Percentiles rank a stretch among this genome's conserved stretches.
Conservation (phyloP, 306 rosid species). For the Astragalus membranaceus region DNA sequence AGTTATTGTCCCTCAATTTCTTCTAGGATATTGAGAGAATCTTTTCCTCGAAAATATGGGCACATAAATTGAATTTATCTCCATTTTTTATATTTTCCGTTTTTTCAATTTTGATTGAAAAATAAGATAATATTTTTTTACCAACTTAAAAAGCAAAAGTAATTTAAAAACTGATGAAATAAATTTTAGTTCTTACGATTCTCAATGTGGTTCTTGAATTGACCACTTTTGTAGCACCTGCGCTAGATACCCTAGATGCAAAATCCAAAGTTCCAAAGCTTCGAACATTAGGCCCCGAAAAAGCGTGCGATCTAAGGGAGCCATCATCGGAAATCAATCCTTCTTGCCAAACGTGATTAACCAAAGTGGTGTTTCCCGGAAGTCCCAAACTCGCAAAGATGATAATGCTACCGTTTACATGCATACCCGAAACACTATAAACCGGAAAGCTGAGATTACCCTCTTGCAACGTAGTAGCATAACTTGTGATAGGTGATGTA, state of each 20-base stretch:
- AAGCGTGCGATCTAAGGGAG: not conserved
- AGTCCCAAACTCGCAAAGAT: constrained; percentile 23
- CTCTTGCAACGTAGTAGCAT: not conserved
- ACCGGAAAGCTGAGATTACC: constrained; percentile 22
- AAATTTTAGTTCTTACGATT: constrained; percentile 1
- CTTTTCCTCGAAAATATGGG: too few relatives aligned
- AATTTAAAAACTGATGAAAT: not conserved
- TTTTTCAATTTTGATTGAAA: too few relatives aligned
- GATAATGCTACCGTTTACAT: not conserved
- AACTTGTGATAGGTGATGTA: constrained; percentile 16
- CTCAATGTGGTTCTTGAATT: not conserved
- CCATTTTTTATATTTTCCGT: too few relatives aligned
- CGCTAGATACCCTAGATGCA: not conserved
- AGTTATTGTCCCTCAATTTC: too few relatives aligned
- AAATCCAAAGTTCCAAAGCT: constrained; percentile 31
- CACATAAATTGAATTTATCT: too few relatives aligned
- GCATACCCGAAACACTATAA: not conserved
- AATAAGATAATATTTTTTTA: too few relatives aligned
- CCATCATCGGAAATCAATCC: constrained; percentile 19
- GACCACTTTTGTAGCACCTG: not conserved
- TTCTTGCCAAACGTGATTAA: constrained; percentile 34
- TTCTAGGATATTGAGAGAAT: too few relatives aligned
- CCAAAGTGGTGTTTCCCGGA: not conserved
- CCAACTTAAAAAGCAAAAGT: not conserved
- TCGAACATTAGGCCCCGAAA: not conserved